These are phyloP conservation scores for Sporothrix euskadiensis DNA, from an alignment of 2,329 filamentous ascomycete genomes.

Conservation along the genomic window DNA sequence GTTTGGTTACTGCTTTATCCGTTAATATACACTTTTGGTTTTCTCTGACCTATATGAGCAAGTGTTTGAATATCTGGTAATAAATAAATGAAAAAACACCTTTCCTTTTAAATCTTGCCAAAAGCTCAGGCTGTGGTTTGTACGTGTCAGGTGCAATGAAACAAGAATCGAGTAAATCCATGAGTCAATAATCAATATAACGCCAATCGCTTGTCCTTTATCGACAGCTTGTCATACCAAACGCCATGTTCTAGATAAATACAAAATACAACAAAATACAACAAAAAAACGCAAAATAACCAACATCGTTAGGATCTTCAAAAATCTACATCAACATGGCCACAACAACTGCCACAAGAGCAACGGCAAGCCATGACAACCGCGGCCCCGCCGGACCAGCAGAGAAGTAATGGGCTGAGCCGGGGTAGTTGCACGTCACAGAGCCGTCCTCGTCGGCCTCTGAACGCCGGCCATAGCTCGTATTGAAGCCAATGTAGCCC, in stretches of 20 bases:
- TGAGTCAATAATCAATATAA: background rate
- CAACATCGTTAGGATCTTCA: background rate
- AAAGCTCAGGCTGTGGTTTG: too few species aligned
- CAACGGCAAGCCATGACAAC: slow-evolving; percentile 13
- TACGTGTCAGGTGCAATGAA: background rate
- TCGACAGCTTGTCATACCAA: background rate
- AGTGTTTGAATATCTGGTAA: too few species aligned
- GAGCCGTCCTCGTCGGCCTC: slow-evolving; percentile 32
- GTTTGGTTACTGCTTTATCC: background rate
- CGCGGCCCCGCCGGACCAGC: slow-evolving; percentile 33
- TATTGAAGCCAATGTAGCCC: slow-evolving; percentile 45
- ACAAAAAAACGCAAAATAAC: background rate
- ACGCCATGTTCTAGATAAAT: background rate
- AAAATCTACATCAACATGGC: slow-evolving; percentile 5
- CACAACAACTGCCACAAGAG: slow-evolving; percentile 6
- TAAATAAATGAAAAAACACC: too few species aligned
- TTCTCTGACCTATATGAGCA: too few species aligned
- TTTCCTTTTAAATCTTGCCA: too few species aligned
- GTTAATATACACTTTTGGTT: background rate
- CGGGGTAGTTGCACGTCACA: slow-evolving; percentile 61
- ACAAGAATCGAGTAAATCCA: background rate
- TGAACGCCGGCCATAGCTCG: slow-evolving; percentile 47
- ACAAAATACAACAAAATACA: background rate
- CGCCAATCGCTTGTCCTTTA: background rate
- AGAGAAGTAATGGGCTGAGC: slow-evolving; percentile 55